Percentiles rank a stretch among this genome's conserved stretches.
Evolutionary conservation across 2,329 filamentous ascomycete species (phyloP).

Genomic region (Verticillium nubilum): DNA sequence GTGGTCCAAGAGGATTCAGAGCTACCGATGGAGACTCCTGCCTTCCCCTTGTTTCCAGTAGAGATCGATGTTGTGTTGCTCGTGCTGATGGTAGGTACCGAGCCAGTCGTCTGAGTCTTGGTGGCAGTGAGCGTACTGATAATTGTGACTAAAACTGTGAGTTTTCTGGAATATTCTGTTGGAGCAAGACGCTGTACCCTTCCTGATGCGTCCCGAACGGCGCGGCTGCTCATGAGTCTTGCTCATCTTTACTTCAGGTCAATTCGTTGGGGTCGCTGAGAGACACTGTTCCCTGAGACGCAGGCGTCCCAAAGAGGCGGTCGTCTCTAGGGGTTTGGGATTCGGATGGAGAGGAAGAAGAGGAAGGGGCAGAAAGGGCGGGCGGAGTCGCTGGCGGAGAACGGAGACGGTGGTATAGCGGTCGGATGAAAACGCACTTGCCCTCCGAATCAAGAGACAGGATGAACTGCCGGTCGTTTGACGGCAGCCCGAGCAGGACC

Average conservation of each 20-base stretch:
- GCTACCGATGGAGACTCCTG: no score
- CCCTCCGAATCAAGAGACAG: neutral
- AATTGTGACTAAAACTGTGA: no score
- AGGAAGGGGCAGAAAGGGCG: neutral
- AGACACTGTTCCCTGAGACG: neutral
- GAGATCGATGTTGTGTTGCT: no score
- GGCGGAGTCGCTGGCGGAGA: neutral
- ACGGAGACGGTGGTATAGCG: neutral
- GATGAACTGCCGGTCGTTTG: neutral
- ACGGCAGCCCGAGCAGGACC: neutral
- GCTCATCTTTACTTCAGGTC: neutral
- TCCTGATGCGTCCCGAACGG: neutral
- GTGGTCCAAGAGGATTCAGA: no score
- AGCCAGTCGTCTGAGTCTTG: no score
- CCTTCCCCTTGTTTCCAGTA: no score
- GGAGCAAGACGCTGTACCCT: neutral
- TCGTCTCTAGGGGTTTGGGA: neutral
- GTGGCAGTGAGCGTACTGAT: no score
- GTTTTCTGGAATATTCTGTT: no score
- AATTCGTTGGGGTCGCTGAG: neutral
- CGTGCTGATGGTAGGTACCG: no score
- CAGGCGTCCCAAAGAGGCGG: neutral
- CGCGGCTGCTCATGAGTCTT: neutral
- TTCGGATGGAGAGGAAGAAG: no score
- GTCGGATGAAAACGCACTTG: neutral